phyloP scores from a whole-genome alignment of 805 yeast genomes.

The Kockiozyma suomiensis region DNA sequence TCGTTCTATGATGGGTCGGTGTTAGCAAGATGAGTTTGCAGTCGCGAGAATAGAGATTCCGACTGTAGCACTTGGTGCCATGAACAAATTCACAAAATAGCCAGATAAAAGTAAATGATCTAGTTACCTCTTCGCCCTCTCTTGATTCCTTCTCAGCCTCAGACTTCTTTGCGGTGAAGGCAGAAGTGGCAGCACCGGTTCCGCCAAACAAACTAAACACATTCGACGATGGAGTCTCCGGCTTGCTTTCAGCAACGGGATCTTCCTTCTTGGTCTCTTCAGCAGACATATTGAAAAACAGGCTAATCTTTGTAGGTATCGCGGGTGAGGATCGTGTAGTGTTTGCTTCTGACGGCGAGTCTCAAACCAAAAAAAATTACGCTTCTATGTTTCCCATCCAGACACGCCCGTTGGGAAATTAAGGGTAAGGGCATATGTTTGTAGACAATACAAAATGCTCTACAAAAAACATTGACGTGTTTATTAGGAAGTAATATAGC shows the following conservation, averaged over 20 bases:
- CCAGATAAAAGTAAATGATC: background rate
- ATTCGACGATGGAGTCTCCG: slow-evolving; percentile 57
- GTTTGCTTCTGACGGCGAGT: no score
- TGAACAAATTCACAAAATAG: background rate
- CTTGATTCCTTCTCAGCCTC: background rate
- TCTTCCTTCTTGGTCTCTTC: slow-evolving; percentile 32
- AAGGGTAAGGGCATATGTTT: no score
- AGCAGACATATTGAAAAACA: slow-evolving; percentile 16
- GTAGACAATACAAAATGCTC: no score
- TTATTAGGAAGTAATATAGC: no score
- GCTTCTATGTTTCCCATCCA: no score
- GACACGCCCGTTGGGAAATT: no score
- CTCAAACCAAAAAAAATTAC: no score
- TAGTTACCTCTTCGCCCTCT: slow-evolving; percentile 10
- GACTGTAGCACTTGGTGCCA: background rate
- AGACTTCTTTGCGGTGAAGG: slow-evolving; percentile 11
- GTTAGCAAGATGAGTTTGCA: slow-evolving; percentile 34
- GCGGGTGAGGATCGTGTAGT: no score
- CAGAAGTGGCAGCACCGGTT: slow-evolving; percentile 14
- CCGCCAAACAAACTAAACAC: slow-evolving; percentile 97
- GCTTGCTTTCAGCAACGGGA: slow-evolving; percentile 18
- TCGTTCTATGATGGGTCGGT: slow-evolving; percentile 45
- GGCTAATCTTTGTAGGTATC: no score
- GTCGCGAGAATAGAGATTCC: background rate
- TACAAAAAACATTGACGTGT: no score